Conservation (phyloP, 1,139 yeast genomes). For the Debaryomyces subglobosus region DNA sequence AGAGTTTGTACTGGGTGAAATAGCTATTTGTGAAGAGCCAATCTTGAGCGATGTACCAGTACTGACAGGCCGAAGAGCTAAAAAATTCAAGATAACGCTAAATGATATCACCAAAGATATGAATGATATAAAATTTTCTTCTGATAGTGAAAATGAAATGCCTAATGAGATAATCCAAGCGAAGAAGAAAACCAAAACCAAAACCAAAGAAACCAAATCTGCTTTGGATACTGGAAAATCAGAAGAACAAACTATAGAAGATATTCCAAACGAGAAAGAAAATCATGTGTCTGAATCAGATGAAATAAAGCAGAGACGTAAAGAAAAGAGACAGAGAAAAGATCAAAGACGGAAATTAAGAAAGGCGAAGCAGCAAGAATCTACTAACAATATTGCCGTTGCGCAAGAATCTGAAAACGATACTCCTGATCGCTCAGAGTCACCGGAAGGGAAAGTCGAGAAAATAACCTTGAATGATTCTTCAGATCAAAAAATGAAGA, state of each 20-base stretch:
- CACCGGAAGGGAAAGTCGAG: neutral
- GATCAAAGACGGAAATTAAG: conserved; percentile 7
- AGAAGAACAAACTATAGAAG: neutral
- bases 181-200: conserved; percentile 2
- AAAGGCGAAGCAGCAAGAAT: conserved; percentile 4
- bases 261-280: neutral
- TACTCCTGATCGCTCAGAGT: neutral
- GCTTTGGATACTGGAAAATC: neutral
- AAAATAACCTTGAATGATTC: neutral
- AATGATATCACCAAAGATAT: conserved; percentile 31
- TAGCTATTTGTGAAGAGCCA: neutral
- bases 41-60: neutral
- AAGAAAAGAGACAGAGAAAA: conserved; percentile 8
- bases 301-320: neutral
- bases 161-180: conserved; percentile 2
- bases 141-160: conserved; percentile 1
- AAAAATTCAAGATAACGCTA: conserved; percentile 14
- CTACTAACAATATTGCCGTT: neutral
- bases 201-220: neutral
- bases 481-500: neutral
- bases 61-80: neutral
- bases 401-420: conserved; percentile 2
- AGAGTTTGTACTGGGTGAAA: neutral
- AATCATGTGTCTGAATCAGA: neutral
- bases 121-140: conserved; percentile 21